Evolutionary conservation across 306 rosid species (phyloP), one percentile per base, ranked within the genome.

Genomic region (Rosa persica): DNA sequence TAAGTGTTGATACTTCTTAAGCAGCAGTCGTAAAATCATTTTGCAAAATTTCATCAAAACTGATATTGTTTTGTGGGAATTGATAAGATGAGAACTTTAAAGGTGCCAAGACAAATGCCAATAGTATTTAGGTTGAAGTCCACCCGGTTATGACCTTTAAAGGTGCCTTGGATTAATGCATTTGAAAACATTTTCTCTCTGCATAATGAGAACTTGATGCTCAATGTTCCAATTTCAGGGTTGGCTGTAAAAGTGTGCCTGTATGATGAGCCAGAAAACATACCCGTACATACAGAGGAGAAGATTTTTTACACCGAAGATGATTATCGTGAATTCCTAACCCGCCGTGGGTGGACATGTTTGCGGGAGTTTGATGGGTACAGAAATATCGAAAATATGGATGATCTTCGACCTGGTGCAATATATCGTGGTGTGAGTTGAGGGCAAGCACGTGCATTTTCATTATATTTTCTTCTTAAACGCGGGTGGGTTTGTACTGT

Each of bases 351-450:
- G 66, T 94, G 97, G 98, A 79, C 92, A 38, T 55, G 87, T 80
- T 90, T 94, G 12, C 83, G 95, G 86, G 98, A 92, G 84, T 85
- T 89, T 77, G 93, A 92, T 19, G 89, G 91, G 66, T 94, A 92
- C 70, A 89, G 94, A 85, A 89, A 85, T 82, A 90, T 92, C 25
- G 97, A 92, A 61, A 92, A 88, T 68, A 85, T 94, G 93, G 98
- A 92, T 81, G 97, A 94, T 83, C 97, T 94, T 77, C 92, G 93
- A 42, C 95, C 95, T 39, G 97, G 92, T 81, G 97, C 91, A 52
- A 85, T 90, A 51, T 94, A 92, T 55, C 96, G 97, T 22, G 98
- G 98, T 60, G 84, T 87, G 75, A 90, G 67, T 82, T 94, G 90
- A 94, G 85, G 66, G 49, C 55, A 30, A 67, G 23, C 27, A 16